A percentile compares a stretch with the other conserved stretches of the same genome.
Evolutionary conservation across 257 asterid genomes (phyloP).

Genomic region (Solanum verrucosum): DNA sequence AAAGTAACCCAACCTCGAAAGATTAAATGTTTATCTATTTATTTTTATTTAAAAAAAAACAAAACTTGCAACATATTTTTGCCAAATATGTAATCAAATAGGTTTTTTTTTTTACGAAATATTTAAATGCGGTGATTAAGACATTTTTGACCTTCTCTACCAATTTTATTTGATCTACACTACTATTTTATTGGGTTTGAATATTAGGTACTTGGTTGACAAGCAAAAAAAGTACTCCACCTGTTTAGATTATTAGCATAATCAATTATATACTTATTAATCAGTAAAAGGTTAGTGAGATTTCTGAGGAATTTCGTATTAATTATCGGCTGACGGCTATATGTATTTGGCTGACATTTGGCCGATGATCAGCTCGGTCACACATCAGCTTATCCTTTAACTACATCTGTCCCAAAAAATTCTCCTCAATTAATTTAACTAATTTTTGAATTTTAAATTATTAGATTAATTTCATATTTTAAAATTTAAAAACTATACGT

Average conservation of each 20-base stretch:
- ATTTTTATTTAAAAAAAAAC: too few relatives aligned
- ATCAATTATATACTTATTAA: not conserved
- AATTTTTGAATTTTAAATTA: too few relatives aligned
- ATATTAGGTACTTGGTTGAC: conserved; percentile 7
- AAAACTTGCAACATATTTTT: too few relatives aligned
- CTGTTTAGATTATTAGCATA: not conserved
- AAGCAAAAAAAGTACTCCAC: not conserved
- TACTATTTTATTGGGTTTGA: not conserved
- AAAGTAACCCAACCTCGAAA: not conserved
- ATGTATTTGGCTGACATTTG: not conserved
- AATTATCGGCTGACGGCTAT: not conserved
- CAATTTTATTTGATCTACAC: not conserved
- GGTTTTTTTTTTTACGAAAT: not conserved
- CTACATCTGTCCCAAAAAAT: not conserved
- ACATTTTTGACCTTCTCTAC: not conserved
- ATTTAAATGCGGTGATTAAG: not conserved
- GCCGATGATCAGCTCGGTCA: not conserved
- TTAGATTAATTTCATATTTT: too few relatives aligned
- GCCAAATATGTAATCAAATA: not conserved
- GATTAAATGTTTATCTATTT: not conserved
- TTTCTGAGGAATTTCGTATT: not conserved
- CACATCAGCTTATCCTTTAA: not conserved
- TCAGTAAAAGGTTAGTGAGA: not conserved
- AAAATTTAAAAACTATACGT: too few relatives aligned
- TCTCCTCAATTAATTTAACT: not conserved